Conservation (phyloP, 345 rosid species). For the Lagerstroemia speciosa region DNA sequence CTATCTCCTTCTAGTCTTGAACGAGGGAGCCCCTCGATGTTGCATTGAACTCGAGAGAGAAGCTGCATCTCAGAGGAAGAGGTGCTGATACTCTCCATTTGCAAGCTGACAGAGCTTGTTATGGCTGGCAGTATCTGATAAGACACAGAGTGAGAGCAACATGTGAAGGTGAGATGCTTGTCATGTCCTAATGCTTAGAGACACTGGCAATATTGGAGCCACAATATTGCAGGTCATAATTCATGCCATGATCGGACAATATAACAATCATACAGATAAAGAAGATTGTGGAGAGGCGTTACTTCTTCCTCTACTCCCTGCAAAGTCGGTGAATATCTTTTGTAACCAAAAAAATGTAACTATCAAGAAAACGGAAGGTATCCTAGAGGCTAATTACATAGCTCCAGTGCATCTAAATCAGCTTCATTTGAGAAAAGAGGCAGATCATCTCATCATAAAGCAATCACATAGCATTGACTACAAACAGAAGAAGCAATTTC, state of each 20-base stretch:
- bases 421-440: neutral
- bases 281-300: neutral
- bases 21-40: neutral
- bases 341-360: no score
- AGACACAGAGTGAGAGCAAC: neutral
- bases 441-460: neutral
- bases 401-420: neutral
- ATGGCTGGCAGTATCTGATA: slow-evolving; percentile 52
- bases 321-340: no score
- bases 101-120: slow-evolving; percentile 83
- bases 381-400: neutral
- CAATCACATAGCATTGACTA: neutral
- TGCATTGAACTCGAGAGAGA: neutral
- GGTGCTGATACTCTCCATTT: slow-evolving; percentile 61
- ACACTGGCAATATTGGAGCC: neutral
- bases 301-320: no score
- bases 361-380: neutral
- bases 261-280: neutral
- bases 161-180: neutral
- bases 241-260: neutral
- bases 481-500: neutral
- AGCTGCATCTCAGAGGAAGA: slow-evolving; percentile 42
- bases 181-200: neutral
- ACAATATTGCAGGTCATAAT: neutral
- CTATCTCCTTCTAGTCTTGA: neutral